phyloP scores from a whole-genome alignment of 306 rosid genomes.

The Cucurbita moschata region DNA sequence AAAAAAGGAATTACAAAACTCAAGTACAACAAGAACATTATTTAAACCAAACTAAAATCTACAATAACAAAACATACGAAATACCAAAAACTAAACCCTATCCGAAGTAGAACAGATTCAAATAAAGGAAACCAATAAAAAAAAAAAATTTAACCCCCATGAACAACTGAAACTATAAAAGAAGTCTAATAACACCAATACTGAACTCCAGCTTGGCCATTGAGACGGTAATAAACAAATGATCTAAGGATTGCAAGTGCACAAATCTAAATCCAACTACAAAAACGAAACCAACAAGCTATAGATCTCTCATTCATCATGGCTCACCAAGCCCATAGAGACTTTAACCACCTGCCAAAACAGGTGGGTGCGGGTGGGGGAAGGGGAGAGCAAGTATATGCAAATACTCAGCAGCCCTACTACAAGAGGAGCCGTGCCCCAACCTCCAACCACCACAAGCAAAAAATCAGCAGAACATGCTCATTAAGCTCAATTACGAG shows the following conservation, averaged over 20 bases:
- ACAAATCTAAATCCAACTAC: not conserved
- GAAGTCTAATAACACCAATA: not conserved
- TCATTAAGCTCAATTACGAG: too few species aligned
- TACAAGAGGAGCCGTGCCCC: too few species aligned
- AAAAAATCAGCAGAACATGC: too few species aligned
- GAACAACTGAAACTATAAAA: not conserved
- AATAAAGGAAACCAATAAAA: not conserved
- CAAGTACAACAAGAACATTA: not conserved
- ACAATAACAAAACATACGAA: not conserved
- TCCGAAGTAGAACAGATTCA: not conserved
- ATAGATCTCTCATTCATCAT: not conserved
- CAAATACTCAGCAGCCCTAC: too few species aligned
- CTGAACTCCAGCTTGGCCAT: not conserved
- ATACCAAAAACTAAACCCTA: not conserved
- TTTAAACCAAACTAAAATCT: not conserved
- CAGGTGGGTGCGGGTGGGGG: too few species aligned
- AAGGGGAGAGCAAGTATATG: too few species aligned
- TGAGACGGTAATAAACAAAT: not conserved
- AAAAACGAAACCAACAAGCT: not conserved
- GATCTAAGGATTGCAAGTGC: not conserved
- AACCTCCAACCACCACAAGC: too few species aligned
- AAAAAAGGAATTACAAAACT: not conserved
- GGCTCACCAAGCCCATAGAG: not conserved
- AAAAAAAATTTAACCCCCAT: not conserved
- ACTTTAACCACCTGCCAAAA: too few species aligned